Evolutionary conservation across 2,329 filamentous ascomycete species (phyloP), one percentile per base, ranked within the genome.

Genomic region (Monilinia polystroma): DNA sequence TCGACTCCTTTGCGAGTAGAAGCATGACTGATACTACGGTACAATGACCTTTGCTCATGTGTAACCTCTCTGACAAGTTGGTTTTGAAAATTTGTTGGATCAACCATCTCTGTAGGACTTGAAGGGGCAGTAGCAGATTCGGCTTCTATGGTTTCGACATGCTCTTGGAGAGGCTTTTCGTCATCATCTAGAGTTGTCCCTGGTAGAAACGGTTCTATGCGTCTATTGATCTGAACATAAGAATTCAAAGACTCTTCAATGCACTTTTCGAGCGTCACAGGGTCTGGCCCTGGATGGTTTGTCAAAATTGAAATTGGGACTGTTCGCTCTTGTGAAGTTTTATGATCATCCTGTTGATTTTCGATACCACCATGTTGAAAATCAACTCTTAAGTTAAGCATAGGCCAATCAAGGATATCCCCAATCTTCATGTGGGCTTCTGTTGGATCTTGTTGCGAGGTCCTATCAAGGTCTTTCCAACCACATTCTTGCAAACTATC

Each of bases 351-450:
- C 52, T 87, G 86, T 60, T 90, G 89, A 69, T 90, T 86, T 73
- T 91, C 90, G 74, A 91, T 92, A 18, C 94, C 95, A 32, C 92
- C 91, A 75, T 97, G 95, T 72, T 94, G 97, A 18, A 98, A 87
- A 75, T 98, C 93, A 81, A 97, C 94, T 76, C 97, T 96, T 49
- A 98, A 79, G 0, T 93, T 93, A 35, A 98, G 84, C 2, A 98
- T 82, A 8, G 95, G 95, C 20, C 98, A 79, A 73, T 96, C 89
- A 26, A 99, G 83, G 29, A 90, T 92, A 71, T 93, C 93, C 0
- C 94, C 97, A 70, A 99, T 93, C 76, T 97, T 97, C 0, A 89
- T 91, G 76, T 98, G 98, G 0, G 93, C 93, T 78, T 99, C 95
- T 0, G 95, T 97, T 0, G 92, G 92, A 77, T 99, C 95, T 78